Conservation (phyloP, 2,329 filamentous ascomycete species). For the Aspergillus sp. region DNA sequence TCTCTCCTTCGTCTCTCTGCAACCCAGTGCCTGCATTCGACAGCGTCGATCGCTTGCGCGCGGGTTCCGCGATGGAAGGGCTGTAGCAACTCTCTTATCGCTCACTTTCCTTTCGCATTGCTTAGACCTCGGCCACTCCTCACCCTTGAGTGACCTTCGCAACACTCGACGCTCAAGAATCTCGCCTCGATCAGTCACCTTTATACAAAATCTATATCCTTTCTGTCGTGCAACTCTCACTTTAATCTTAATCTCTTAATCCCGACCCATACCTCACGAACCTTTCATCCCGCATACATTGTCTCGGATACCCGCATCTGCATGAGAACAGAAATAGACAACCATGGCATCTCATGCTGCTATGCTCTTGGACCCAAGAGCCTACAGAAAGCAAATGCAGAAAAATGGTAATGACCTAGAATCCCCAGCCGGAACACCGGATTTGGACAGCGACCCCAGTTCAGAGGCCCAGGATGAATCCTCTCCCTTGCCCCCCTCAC, state of each 20-base stretch:
- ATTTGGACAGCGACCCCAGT: slow-evolving; percentile 8
- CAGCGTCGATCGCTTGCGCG: background rate
- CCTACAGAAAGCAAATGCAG: slow-evolving; percentile 37
- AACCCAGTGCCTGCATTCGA: background rate
- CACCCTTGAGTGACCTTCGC: background rate
- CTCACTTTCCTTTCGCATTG: background rate
- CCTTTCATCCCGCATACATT: background rate
- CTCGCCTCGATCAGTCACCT: background rate
- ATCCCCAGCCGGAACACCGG: slow-evolving; percentile 8
- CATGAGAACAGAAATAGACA: slow-evolving; percentile 1
- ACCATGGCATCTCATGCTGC: slow-evolving; percentile 42
- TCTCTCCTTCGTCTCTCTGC: background rate
- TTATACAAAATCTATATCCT: background rate
- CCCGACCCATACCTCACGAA: background rate
- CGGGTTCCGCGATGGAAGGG: slow-evolving; percentile 3
- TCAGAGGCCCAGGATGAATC: slow-evolving; percentile 9
- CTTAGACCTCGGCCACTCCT: background rate
- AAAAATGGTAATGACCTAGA: slow-evolving; percentile 33
- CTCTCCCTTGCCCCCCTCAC: slow-evolving; percentile 11
- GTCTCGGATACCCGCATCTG: slow-evolving; percentile 17
- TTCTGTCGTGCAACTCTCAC: background rate
- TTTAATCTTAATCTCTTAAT: background rate
- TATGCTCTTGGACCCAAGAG: slow-evolving; percentile 46
- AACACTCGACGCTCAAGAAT: background rate
- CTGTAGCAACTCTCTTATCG: slow-evolving; percentile 1